Percentiles rank a stretch among this genome's conserved stretches.
Evolutionary conservation across 2,329 filamentous ascomycete species (phyloP).

Genomic region (Colletotrichum musae): DNA sequence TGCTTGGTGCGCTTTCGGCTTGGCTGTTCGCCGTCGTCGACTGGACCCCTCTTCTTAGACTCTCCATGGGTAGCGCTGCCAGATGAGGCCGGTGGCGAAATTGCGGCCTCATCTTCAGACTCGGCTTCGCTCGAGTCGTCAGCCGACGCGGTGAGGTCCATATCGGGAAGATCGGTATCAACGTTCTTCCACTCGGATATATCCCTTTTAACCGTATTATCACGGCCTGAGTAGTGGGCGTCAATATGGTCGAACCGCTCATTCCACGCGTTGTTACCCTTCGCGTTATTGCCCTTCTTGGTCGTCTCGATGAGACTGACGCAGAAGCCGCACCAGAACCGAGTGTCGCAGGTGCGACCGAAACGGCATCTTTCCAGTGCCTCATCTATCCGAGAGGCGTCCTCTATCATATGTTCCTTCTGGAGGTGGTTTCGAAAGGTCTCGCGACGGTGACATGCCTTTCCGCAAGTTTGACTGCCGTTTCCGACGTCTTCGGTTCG

Average conservation of each 20-base stretch:
- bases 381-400: conserved; percentile 52
- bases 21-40: conserved; percentile 38
- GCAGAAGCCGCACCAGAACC: conserved; percentile 94
- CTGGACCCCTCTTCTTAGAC: conserved; percentile 19
- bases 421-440: conserved; percentile 74
- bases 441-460: conserved; percentile 70
- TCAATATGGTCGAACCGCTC: conserved; percentile 81
- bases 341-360: conserved; percentile 73
- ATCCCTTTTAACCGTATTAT: conserved; percentile 51
- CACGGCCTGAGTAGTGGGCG: conserved; percentile 73
- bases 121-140: conserved; percentile 28
- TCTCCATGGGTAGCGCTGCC: not conserved
- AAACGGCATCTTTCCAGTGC: conserved; percentile 70
- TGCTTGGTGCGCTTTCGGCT: conserved; percentile 35
- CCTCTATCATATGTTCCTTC: conserved; percentile 60
- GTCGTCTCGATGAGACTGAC: conserved; percentile 66
- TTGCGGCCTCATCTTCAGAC: conserved; percentile 14
- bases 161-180: conserved; percentile 46
- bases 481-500: not conserved
- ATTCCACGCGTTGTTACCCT: conserved; percentile 65
- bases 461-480: conserved; percentile 63
- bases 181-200: conserved; percentile 71
- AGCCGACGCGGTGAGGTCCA: conserved; percentile 3
- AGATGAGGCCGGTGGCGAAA: not conserved
- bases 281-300: conserved; percentile 54